Percentiles rank a stretch among this genome's conserved stretches.
Conservation (phyloP, 2,329 filamentous ascomycete species). For the Exophiala phaeomuriformis region DNA sequence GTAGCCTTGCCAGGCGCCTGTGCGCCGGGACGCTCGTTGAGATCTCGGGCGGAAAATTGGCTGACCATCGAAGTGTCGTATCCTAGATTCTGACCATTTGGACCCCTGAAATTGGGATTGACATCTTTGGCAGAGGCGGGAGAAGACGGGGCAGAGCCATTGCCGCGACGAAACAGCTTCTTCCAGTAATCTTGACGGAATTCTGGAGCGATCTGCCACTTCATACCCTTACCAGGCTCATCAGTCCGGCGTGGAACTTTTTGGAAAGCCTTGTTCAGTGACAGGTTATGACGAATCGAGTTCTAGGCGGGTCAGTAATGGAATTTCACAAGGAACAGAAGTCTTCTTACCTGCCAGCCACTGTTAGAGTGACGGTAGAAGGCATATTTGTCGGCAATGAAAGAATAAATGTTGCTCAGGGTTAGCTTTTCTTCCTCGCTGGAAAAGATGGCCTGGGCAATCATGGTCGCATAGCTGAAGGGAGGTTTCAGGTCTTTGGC, state of each 20-base stretch:
- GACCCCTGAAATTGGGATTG: constrained; percentile 33
- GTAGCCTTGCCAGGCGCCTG: constrained; percentile 15
- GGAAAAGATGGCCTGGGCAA: constrained; percentile 88
- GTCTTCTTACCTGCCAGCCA: constrained; percentile 74
- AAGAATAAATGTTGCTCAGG: constrained; percentile 85
- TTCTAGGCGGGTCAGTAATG: constrained; percentile 49
- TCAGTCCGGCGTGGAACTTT: constrained; percentile 89
- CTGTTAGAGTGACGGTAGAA: constrained; percentile 81
- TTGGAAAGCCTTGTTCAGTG: constrained; percentile 86
- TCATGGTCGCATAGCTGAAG: constrained; percentile 94
- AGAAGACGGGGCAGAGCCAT: constrained; percentile 39
- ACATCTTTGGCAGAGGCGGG: constrained; percentile 39
- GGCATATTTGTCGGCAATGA: constrained; percentile 82
- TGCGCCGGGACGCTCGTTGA: constrained; percentile 6
- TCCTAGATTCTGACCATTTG: constrained; percentile 31
- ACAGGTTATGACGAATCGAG: constrained; percentile 93
- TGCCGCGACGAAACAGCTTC: constrained; percentile 45
- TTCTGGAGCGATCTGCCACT: constrained; percentile 88
- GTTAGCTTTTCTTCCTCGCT: constrained; percentile 83
- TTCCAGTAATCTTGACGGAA: constrained; percentile 80
- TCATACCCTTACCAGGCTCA: constrained; percentile 97
- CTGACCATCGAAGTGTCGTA: constrained; percentile 33
- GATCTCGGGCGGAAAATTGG: constrained; percentile 33
- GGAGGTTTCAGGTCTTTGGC: constrained; percentile 90
- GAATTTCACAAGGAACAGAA: background rate